These are phyloP conservation scores for Boletus rufocinnamomeus DNA, from an alignment of 768 basidiomycete species.

Conservation along the genomic window DNA sequence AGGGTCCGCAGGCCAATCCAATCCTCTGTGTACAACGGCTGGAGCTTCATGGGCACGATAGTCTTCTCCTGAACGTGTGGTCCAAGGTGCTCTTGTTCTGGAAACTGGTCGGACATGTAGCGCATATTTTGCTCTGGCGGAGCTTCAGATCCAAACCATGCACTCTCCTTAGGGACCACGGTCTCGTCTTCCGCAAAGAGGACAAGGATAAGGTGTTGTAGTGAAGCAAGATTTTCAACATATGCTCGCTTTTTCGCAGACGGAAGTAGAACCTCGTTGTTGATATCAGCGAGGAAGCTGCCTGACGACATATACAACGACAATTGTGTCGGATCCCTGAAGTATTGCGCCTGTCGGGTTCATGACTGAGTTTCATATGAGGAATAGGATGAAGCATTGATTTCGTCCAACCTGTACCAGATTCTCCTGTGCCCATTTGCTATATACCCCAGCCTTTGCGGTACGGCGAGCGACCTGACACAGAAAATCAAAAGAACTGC, in stretches of 20 bases:
- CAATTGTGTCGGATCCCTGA: slow-evolving; percentile 67
- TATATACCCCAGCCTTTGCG: slow-evolving; percentile 65
- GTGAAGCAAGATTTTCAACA: slow-evolving; percentile 54
- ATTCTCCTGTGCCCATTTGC: slow-evolving; percentile 73
- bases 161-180: slow-evolving; percentile 79
- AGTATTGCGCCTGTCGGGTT: slow-evolving; percentile 74
- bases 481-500: slow-evolving; percentile 62
- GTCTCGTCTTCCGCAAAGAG: slow-evolving; percentile 74
- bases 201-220: slow-evolving; percentile 71
- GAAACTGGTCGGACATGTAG: background rate
- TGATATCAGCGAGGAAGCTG: slow-evolving; percentile 72
- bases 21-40: slow-evolving; percentile 74
- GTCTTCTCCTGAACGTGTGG: slow-evolving; percentile 25
- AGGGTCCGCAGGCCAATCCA: slow-evolving; percentile 78
- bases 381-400: background rate
- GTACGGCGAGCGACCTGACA: slow-evolving; percentile 69
- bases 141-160: slow-evolving; percentile 82
- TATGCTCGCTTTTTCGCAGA: slow-evolving; percentile 60
- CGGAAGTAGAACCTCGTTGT: slow-evolving; percentile 64
- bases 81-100: slow-evolving; percentile 17
- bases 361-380: slow-evolving; percentile 2
- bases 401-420: slow-evolving; percentile 59
- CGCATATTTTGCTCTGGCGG: slow-evolving; percentile 37
- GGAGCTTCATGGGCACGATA: slow-evolving; percentile 70
- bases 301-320: slow-evolving; percentile 58